Base-by-base conservation (phyloP, 2,329 filamentous ascomycete species). In the Fusarium mangiferae region DNA sequence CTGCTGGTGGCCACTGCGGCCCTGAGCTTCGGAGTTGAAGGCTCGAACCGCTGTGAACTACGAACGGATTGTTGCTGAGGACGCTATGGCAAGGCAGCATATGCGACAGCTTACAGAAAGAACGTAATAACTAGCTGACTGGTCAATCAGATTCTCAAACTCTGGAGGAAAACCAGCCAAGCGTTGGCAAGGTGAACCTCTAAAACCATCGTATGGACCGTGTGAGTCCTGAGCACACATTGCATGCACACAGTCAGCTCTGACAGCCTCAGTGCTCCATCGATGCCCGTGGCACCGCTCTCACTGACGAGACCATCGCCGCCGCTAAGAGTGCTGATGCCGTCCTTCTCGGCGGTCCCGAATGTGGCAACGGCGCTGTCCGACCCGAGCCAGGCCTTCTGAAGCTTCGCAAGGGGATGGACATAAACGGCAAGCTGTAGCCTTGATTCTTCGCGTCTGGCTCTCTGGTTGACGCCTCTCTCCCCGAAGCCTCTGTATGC, bases 371-470 rank as follows among this genome's bases (percentile, higher is more conserved):
- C 38, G 94, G 94, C 76, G 85, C 91, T 66, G 92, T 98, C 73
- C 94, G 95, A 49, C 96, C 96, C 4, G 96, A 98, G 83, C 94
- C 98, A 85, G 96, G 96, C 70, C 91, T 98, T 78, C 92, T 98
- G 71, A 90, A 87, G 77, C 93, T 98, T 61, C 94, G 96, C 85
- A 98, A 97, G 85, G 94, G 98, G 84, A 93, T 98, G 88, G 89
- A 90, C 80, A 94, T 96, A 64, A 98, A 97, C 85, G 96, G 95
- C 78, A 98, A 98, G 89, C 91, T 98, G 66, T 92, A 96, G 11
- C 96, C 95, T 15, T 98, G 96, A 89, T 97, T 94, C 89, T 98
- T 99, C 86, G 94, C 94, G 57, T 95, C 95, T 2, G 93, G 96
- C 60, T 89, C 91, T 35, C 92, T 98, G 56, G 91, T 98, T 79